Conservation (phyloP, 257 asterid genomes). For the Solanum sejunctum region DNA sequence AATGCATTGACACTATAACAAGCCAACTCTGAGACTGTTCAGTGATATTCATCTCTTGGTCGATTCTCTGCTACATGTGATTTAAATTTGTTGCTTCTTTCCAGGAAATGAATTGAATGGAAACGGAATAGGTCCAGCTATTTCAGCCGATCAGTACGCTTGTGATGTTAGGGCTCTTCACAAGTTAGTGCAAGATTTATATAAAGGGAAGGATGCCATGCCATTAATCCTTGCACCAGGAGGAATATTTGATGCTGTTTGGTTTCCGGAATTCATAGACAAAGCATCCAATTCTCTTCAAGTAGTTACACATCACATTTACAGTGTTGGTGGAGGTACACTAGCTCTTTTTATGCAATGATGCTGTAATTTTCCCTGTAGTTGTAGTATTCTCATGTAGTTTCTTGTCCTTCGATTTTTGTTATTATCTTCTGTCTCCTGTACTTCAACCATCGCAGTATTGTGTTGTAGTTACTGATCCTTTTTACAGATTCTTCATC, state of each 20-base stretch:
- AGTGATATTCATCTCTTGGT: not conserved
- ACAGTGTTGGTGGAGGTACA: constrained; percentile 88
- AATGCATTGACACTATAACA: not conserved
- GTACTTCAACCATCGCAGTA: not conserved
- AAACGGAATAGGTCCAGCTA: constrained; percentile 49
- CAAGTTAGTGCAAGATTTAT: constrained; percentile 34
- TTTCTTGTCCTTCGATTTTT: not conserved
- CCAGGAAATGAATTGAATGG: constrained; percentile 89
- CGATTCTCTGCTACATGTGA: not conserved
- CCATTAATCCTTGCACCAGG: constrained; percentile 83
- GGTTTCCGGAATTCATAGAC: constrained; percentile 42
- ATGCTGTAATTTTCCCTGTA: not conserved
- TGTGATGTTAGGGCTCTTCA: constrained; percentile 36
- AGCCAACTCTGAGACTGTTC: not conserved
- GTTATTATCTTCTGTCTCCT: not conserved
- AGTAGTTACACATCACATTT: constrained; percentile 74
- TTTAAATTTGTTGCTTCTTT: not conserved
- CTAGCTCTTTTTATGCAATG: not conserved
- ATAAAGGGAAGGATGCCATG: constrained; percentile 22
- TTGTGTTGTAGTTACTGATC: not conserved
- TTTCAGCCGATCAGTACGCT: constrained; percentile 61
- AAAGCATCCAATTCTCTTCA: constrained; percentile 41
- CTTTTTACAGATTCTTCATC: not conserved
- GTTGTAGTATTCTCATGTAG: not conserved
- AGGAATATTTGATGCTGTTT: constrained; percentile 51